Conservation (phyloP, 2,329 filamentous ascomycete species). For the Colletotrichum liriopes region DNA sequence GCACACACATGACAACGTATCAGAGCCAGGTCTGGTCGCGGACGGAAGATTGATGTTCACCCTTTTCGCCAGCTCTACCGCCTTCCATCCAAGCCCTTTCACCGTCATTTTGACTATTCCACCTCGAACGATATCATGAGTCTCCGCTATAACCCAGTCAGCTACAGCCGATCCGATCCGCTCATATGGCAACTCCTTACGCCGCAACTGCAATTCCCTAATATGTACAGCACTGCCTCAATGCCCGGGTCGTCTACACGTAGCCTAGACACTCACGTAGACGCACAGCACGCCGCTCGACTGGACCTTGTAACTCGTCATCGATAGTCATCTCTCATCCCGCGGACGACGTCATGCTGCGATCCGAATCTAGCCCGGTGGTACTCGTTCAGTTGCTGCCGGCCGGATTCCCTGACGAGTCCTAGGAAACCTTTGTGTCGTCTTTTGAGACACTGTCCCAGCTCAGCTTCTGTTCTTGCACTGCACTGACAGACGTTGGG, state of each 20-base stretch:
- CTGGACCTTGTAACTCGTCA: neutral
- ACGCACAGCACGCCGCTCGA: neutral
- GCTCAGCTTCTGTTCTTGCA: conserved; percentile 45
- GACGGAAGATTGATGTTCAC: neutral
- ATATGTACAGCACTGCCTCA: neutral
- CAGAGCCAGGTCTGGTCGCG: neutral
- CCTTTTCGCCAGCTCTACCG: neutral
- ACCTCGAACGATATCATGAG: neutral
- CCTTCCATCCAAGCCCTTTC: neutral
- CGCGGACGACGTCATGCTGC: conserved; percentile 41
- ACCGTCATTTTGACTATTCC: neutral
- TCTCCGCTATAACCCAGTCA: neutral
- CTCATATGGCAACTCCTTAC: neutral
- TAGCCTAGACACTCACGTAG: neutral
- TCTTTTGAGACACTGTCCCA: conserved; percentile 47
- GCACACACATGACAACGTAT: neutral
- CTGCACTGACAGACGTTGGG: conserved; percentile 49
- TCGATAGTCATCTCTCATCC: conserved; percentile 37
- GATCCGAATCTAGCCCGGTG: conserved; percentile 32
- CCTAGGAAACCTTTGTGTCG: conserved; percentile 51
- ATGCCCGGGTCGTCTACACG: neutral
- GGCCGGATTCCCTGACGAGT: conserved; percentile 49
- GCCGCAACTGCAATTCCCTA: neutral
- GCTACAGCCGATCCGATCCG: neutral
- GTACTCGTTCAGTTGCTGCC: conserved; percentile 45